These are phyloP conservation scores for Cryptococcus amylolentus DNA, from an alignment of 1,284 basidiomycete species.

Conservation along the genomic window DNA sequence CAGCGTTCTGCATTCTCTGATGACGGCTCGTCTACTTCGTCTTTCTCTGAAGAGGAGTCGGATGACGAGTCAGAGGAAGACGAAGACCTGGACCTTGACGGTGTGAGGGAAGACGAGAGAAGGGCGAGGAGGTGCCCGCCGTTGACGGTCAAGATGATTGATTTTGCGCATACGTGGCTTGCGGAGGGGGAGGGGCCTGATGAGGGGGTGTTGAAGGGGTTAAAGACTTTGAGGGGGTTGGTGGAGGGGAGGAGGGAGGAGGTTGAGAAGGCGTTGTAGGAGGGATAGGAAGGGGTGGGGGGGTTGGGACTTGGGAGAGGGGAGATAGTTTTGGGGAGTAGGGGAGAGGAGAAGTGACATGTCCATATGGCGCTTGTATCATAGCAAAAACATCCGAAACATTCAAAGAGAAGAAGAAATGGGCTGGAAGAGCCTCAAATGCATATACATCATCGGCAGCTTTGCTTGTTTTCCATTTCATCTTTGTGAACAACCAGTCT, in stretches of 20 bases:
- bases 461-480: too few relatives aligned
- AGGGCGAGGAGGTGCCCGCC: conserved; percentile 54
- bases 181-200: conserved; percentile 73
- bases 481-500: too few relatives aligned
- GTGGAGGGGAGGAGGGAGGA: conserved; percentile 54
- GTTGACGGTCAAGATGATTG: conserved; percentile 73
- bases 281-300: too few relatives aligned
- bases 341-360: background rate
- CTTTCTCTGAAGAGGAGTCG: conserved; percentile 34
- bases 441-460: background rate
- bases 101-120: conserved; percentile 34
- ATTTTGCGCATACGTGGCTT: conserved; percentile 84
- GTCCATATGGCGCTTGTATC: background rate
- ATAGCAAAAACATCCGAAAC: background rate
- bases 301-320: too few relatives aligned
- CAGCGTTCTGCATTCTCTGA: conserved; percentile 16
- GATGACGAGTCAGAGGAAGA: conserved; percentile 44
- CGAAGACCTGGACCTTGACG: conserved; percentile 32
- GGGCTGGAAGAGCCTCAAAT: background rate
- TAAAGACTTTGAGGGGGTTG: conserved; percentile 62
- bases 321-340: too few relatives aligned
- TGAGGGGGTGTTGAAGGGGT: conserved; percentile 66
- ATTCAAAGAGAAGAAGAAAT: background rate
- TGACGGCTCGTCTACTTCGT: conserved; percentile 27
- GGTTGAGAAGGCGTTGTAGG: conserved; percentile 17